Evolutionary conservation across 2,329 filamentous ascomycete species (phyloP), one percentile per base, ranked within the genome.

Genomic region (Xylaria sp.): DNA sequence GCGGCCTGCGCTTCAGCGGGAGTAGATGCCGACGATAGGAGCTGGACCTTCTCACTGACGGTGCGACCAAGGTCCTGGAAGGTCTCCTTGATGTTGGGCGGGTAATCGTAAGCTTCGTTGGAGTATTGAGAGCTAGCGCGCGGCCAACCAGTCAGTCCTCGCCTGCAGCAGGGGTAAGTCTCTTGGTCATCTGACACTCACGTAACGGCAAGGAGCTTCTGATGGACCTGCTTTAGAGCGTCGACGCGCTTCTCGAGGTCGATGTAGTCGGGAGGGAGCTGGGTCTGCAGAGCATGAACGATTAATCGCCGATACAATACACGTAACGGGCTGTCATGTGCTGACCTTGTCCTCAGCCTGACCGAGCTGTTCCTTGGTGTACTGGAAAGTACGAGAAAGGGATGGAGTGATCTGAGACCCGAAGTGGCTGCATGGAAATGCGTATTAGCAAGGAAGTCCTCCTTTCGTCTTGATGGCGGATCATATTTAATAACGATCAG

Each of bases 241-340:
- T 99, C 96, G 78, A 98, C 94, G 74, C 95, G 91, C 89, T 98
- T 98, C 89, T 99, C 96, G 71, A 99, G 92, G 83, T 98, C 94
- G 80, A 98, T 93, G 83, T 99, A 99, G 83, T 98, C 96, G 75
- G 94, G 91, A 55, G 96, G 96, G 52, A 99, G 93, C 84, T 98
- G 92, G 73, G 96, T 99, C 94, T 97, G 76, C 55, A 60, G 55
- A 50, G 7, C 34, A 51, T 57, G 59, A 44, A 31, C 50, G 48
- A 56, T 61, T 59, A 63, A 48, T 28, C 23, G 46, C 34, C 44
- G 18, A 20, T 18, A 39, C 34, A 37, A 23, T 37, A 56, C 20
- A 39, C 18, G 31, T 3, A 13, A 3, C 15, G 7, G 39, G 39
- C 44, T 34, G 65, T 41, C 25, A 15, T 73, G 54, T 60, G 37